Conservation (phyloP, 805 yeast species). For the Candida vartiovaarae region DNA sequence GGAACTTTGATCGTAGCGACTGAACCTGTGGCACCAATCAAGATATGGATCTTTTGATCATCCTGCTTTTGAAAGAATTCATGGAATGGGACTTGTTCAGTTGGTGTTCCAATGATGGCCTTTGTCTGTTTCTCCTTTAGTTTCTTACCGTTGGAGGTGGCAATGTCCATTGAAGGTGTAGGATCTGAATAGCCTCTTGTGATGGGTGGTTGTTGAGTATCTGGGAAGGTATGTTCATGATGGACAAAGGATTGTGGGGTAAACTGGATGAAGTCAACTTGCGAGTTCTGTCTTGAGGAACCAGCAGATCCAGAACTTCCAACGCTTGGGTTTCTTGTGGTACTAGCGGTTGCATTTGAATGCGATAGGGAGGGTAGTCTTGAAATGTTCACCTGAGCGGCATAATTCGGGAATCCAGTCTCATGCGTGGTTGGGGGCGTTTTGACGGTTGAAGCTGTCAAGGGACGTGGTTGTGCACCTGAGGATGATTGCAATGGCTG, state of each 20-base stretch:
- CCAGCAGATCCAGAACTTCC: slow-evolving; percentile 10
- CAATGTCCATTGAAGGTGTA: background rate
- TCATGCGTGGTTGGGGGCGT: slow-evolving; percentile 1
- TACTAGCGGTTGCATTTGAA: background rate
- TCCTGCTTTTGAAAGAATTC: slow-evolving; percentile 65
- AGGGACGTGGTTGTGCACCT: background rate
- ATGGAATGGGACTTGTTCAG: slow-evolving; percentile 69
- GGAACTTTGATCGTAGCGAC: slow-evolving; percentile 96
- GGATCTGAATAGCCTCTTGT: background rate
- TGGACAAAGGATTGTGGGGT: slow-evolving; percentile 10
- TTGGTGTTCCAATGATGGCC: slow-evolving; percentile 48
- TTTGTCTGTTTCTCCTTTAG: slow-evolving; percentile 30
- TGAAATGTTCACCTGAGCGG: slow-evolving; percentile 5
- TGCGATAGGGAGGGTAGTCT: slow-evolving; percentile 10
- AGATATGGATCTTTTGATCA: slow-evolving; percentile 80
- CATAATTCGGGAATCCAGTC: slow-evolving; percentile 1
- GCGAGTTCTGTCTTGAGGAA: slow-evolving; percentile 25
- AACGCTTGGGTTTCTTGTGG: slow-evolving; percentile 16
- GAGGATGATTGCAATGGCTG: background rate
- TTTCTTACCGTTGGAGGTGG: background rate
- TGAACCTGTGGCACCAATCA: slow-evolving; percentile 91
- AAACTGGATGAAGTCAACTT: slow-evolving; percentile 19
- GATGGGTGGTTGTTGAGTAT: background rate
- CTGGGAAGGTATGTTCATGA: slow-evolving; percentile 1
- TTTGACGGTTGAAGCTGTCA: slow-evolving; percentile 1